Evolutionary conservation across 169 alveolate genomes (phyloP), one percentile per base, ranked within the genome.

Genomic region (Plasmodium ovale): DNA sequence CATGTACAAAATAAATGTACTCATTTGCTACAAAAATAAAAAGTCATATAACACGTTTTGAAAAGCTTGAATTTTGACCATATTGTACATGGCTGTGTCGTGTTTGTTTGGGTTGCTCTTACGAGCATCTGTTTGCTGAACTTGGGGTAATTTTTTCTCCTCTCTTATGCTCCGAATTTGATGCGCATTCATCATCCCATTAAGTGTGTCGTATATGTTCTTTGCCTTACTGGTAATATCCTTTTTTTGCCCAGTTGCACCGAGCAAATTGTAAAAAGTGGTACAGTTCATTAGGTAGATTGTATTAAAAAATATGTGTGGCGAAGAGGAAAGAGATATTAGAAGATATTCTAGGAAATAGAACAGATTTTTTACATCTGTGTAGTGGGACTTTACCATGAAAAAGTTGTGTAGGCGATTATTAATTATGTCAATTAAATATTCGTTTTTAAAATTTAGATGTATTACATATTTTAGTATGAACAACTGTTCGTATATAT

Each of bases 21-120:
- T 21, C 16, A 12, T 65, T 29, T 12, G 9, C 65, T 79, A 79
- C 51, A 79, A 39, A 51, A 79, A 79, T 65, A 79, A 65, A 51
- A 79, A 79, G 49, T 79, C 89, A 27, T 79, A 79, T 56, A 79
- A 42, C 12, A 79, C 33, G 35, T 67, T 79, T 44, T 79, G 89
- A 79, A 79, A 79, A 23, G 49, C 23, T 51, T 65, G 56, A 2
- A 65, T 3, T 44, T 53, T 23, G 21, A 53, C 65, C 25, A 16
- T 51, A 60, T 64, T 58, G n/a, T 79, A 42, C 4, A 49, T 3
- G 21, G 10, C 44, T 27, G 31, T 44, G 29, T 21, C 29, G 21
- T 27, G 1, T 12, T 77, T 23, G 19, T 56, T 60, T 29, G 12
- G 31, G n/a, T 70, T 23, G 37, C n/a, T 60, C 23, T 77, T 59